Evolutionary conservation across 1,284 basidiomycete genomes (phyloP), one percentile per base, ranked within the genome.

Genomic region (Ceratobasidium sp.): DNA sequence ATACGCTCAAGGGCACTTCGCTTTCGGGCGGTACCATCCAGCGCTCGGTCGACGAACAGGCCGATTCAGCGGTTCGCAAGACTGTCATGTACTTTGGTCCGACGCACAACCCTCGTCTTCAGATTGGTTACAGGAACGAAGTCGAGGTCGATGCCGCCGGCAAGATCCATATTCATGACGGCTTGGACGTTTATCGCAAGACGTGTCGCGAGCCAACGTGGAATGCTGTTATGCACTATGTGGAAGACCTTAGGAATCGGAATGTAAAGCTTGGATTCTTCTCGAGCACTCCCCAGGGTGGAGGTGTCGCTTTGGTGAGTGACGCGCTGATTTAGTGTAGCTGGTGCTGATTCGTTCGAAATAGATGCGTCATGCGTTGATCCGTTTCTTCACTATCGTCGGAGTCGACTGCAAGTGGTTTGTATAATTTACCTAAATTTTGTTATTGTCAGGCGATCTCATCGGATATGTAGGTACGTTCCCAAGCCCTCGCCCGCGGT

Each of bases 241-340:
- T 90, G 2, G 87, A 91, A 70, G 92, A 93, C 76, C 83, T 94
- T 50, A 87, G 87, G 68, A 87, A 90, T 77, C 91, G 90, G 79
- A 89, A 92, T 71, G 81, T 91, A 76, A 92, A 92, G 79, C 90
- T 94, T 71, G 88, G 88, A 38, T 94, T 94, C 84, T 94, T 94
- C 80, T 92, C 90, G 32, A 93, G 92, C 13, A 94, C 93, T 6
- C 93, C 93, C 6, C 93, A 94, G 81, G 93, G 92, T 83, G 88
- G 92, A 77, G 93, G 93, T 78, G 93, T 95, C 72, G 93, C 93
- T 47, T 85, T 95, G 62, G 90, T 92, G 77, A 77, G 88, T 78
- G 17, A 29, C 20, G 32, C n/a, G 15, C 47, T 27, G 1, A 7
- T 10, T 15, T 25, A 40, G 47, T 43, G 22, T n/a, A 2, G 34